Base-by-base conservation (phyloP, 2,329 filamentous ascomycete genomes). In the Pseudopyricularia cyperi region DNA sequence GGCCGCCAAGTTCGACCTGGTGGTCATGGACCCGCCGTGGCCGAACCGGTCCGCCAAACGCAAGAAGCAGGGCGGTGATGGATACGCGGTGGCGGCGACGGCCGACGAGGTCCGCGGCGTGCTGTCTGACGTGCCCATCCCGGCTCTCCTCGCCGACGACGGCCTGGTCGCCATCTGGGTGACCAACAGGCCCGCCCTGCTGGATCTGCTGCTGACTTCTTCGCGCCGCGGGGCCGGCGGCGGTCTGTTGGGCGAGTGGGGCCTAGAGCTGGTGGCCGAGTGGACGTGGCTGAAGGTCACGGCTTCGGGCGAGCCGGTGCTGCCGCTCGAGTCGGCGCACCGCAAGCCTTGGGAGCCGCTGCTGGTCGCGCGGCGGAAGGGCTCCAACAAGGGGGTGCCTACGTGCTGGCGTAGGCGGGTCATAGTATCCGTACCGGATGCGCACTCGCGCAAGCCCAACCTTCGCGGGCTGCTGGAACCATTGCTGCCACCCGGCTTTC, bases 251-350 rank as follows among this genome's bases (percentile, higher is more conserved):
- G 72, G 76, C 7, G 65, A 70, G 33, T 89, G 84, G 84, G 82
- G 79, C 24, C 66, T 91, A 0, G 73, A 82, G 50, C 61, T 79
- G 11, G 70, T 79, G 0, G 78, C 82, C 48, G 84, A 90, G 62
- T 91, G 87, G 86, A 73, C 81, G 2, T 93, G 87, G 87, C 64
- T 90, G 48, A 93, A 93, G 64, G 74, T 85, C 11, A 87, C 87
- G 0, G 64, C 65, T 0, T 57, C 63, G 0, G 87, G 87, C 0
- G 79, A 85, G 61, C 82, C 85, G 0, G 71, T 89, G 28, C 77
- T 76, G 54, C 65, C 74, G 32, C 52, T 87, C 2, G 74, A 82
- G 32, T 78, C 77, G 3, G 55, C 65, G 2, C 87, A 82, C 82
- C 75, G 85, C 56, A 89, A 83, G 65, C 86, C 87, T 0, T 91